Base-by-base conservation (phyloP, 2,329 filamentous ascomycete genomes). In the Beauveria medogensis region DNA sequence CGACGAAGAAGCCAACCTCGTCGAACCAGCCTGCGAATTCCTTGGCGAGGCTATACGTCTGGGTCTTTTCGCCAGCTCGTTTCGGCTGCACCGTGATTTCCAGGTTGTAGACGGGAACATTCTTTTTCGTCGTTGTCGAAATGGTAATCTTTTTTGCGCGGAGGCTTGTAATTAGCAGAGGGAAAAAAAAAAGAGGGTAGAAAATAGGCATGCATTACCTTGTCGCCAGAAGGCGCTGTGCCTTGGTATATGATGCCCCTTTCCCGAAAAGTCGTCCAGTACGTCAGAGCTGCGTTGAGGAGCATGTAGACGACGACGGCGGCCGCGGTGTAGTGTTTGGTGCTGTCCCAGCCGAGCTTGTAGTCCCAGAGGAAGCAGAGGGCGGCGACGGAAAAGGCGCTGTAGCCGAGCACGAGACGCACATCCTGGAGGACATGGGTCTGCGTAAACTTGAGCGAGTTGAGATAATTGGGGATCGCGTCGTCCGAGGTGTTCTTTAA, bases 401-500 rank as follows among this genome's bases (percentile, higher is more conserved):
- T 75, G 76, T 95, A 97, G 65, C 94, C 94, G 9, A 99, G 80
- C 0, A 80, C 82, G 51, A 99, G 86, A 59, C 91, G 90, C 53
- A 95, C 83, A 70, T 97, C 92, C 68, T 87, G 85, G 53, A 94
- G 86, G 62, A 76, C 82, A 77, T 97, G 88, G 65, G 89, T 87
- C 75, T 96, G 92, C 64, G 78, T 83, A 80, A 97, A 97, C 66
- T 82, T 87, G 72, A 97, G 86, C 37, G 86, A 90, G 75, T 91
- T 93, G 65, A 99, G 86, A 79, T 97, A 97, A 77, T 94, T 92
- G 62, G 90, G 86, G 63, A 99, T 87, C 61, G 92, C 91, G 77
- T 99, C 94, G 78, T 99, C 94, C 66, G 90, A 91, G 44, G 92
- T 95, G 78, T 94, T 96, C 77, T 97, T 97, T 65, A 99, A 88